A percentile compares a stretch with the other conserved stretches of the same genome.
These are phyloP conservation scores for Didymella pinodella DNA, from an alignment of 2,329 filamentous ascomycete genomes.

Conservation along the genomic window DNA sequence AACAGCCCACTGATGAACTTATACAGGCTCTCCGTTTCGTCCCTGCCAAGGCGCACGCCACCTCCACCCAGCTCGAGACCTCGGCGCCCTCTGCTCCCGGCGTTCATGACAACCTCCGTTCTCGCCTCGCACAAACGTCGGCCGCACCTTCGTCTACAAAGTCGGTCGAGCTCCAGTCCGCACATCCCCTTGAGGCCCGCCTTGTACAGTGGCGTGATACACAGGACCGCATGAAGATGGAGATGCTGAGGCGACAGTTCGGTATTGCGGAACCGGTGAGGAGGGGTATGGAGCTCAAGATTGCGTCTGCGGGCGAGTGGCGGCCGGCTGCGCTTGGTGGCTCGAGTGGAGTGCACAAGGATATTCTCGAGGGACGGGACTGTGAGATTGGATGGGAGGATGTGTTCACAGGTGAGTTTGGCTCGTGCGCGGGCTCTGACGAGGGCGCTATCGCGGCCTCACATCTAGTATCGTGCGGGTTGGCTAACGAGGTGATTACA, in stretches of 20 bases:
- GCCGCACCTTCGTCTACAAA: conserved; percentile 34
- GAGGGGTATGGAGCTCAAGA: conserved; percentile 93
- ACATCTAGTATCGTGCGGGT: not conserved
- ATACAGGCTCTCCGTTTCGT: conserved; percentile 83
- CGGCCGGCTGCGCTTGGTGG: conserved; percentile 74
- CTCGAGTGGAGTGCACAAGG: conserved; percentile 78
- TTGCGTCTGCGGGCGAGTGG: conserved; percentile 81
- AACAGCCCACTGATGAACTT: conserved; percentile 8
- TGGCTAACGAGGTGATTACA: conserved; percentile 39
- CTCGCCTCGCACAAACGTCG: conserved; percentile 71
- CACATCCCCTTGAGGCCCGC: conserved; percentile 91
- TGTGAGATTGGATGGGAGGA: conserved; percentile 89
- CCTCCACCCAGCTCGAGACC: conserved; percentile 61
- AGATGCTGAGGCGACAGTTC: conserved; percentile 83
- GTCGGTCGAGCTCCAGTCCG: conserved; percentile 62
- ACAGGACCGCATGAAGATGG: conserved; percentile 87
- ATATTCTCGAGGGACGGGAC: conserved; percentile 84
- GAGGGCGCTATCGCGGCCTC: not conserved
- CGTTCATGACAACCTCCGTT: conserved; percentile 90
- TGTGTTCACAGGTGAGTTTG: conserved; percentile 75
- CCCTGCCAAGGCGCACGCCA: conserved; percentile 71
- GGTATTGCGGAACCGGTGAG: conserved; percentile 93
- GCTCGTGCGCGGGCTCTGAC: not conserved
- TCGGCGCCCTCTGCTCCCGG: conserved; percentile 89
- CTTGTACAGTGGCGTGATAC: conserved; percentile 90